phyloP scores from a whole-genome alignment of 1,284 basidiomycete species.

The Ustanciosporium gigantosporum region DNA sequence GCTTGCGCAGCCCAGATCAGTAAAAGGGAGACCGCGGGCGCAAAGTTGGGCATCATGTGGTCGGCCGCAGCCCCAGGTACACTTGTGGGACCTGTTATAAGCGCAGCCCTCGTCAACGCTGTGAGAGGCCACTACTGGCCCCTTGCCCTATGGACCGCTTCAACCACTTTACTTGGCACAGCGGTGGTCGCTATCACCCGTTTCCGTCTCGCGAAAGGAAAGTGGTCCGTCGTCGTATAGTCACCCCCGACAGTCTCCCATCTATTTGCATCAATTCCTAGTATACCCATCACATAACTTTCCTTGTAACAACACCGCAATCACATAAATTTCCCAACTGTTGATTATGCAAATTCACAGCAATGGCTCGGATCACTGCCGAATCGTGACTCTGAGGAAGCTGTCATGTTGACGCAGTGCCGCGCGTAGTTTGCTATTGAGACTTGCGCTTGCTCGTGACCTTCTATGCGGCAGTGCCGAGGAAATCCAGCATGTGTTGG shows the following conservation, averaged over 20 bases:
- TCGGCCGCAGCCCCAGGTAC: conserved; percentile 26
- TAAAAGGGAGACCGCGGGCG: conserved; percentile 7
- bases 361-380: no score
- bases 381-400: not conserved
- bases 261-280: no score
- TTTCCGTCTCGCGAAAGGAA: conserved; percentile 13
- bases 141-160: conserved; percentile 27
- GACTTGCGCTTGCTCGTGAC: no score
- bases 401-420: not conserved
- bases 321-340: no score
- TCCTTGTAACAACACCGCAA: not conserved
- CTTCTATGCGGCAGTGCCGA: no score
- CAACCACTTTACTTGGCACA: conserved; percentile 18
- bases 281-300: no score
- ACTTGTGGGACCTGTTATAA: conserved; percentile 30
- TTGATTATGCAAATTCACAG: no score
- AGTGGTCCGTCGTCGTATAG: conserved; percentile 22
- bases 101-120: conserved; percentile 13
- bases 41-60: conserved; percentile 28
- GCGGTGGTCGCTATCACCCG: conserved; percentile 15
- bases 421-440: no score
- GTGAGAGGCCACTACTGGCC: conserved; percentile 23
- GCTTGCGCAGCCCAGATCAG: conserved; percentile 30
- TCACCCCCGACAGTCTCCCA: no score
- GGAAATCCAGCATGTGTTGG: conserved; percentile 32